Conservation (phyloP, 345 rosid species). For the Camelina hispida region DNA sequence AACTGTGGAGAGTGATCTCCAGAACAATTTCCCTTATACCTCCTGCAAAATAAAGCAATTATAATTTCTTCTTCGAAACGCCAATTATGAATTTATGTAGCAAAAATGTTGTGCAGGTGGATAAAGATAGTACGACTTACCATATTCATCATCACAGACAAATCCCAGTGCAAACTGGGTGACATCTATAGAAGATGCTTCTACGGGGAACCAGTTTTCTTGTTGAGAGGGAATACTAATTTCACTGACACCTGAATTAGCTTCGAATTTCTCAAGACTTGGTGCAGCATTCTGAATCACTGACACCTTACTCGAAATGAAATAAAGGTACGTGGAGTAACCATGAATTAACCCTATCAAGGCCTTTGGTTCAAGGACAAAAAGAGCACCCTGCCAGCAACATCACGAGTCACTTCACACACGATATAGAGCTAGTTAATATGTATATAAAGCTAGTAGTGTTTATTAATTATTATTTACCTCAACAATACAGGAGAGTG, state of each 20-base stretch:
- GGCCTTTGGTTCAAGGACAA: constrained; percentile 68
- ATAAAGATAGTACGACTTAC: constrained; percentile 52
- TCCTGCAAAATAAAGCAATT: constrained; percentile 56
- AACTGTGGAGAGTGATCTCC: constrained; percentile 60
- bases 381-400: constrained; percentile 78
- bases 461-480: constrained; percentile 53
- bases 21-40: constrained; percentile 61
- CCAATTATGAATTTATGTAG: constrained; percentile 31
- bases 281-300: constrained; percentile 43
- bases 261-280: constrained; percentile 46
- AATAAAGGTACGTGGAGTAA: constrained; percentile 51
- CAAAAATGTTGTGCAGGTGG: constrained; percentile 27
- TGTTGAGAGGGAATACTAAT: constrained; percentile 45
- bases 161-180: constrained; percentile 66
- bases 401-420: constrained; percentile 40
- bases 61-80: constrained; percentile 9
- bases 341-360: constrained; percentile 53
- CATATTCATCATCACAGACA: constrained; percentile 61
- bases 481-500: constrained; percentile 62
- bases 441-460: constrained; percentile 29
- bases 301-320: constrained; percentile 45
- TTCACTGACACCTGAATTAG: constrained; percentile 34
- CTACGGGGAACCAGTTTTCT: constrained; percentile 46
- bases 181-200: constrained; percentile 54
- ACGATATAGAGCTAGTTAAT: constrained; percentile 26